Conservation (phyloP, 345 rosid species). For the Populus euphratica region DNA sequence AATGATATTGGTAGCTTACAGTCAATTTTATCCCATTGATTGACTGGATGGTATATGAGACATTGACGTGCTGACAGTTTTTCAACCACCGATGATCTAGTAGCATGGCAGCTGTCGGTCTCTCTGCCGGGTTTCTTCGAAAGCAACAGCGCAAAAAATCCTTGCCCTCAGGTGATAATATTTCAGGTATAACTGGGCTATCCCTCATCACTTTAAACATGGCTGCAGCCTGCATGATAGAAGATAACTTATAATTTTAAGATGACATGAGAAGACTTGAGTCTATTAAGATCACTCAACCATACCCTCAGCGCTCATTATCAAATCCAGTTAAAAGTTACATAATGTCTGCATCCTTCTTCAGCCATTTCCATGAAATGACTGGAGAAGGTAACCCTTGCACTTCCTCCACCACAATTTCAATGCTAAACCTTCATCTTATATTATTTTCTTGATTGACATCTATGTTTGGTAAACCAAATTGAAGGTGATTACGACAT, state of each 20-base stretch:
- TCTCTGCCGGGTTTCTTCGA: conserved; percentile 79
- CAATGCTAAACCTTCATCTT: neutral
- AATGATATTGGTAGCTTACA: conserved; percentile 34
- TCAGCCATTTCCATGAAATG: neutral
- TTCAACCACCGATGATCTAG: conserved; percentile 74
- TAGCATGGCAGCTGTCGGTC: conserved; percentile 69
- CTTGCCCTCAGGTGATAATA: conserved; percentile 76
- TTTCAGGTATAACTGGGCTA: conserved; percentile 74
- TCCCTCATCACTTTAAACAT: conserved; percentile 89
- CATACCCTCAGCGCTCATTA: neutral
- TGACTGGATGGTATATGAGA: conserved; percentile 29
- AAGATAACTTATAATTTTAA: neutral
- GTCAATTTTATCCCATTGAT: conserved; percentile 41
- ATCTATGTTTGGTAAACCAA: neutral
- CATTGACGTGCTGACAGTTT: conserved; percentile 38
- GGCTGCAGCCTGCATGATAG: conserved; percentile 73
- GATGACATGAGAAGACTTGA: neutral
- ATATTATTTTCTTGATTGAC: neutral
- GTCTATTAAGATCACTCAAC: too few species aligned
- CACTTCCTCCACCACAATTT: neutral
- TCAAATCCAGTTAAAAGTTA: neutral
- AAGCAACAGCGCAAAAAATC: conserved; percentile 82
- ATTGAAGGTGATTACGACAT: neutral
- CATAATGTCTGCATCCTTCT: neutral
- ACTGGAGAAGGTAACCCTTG: neutral